Conservation (phyloP, 108 stramenopile species). For the Hondaea fermentalgiana region DNA sequence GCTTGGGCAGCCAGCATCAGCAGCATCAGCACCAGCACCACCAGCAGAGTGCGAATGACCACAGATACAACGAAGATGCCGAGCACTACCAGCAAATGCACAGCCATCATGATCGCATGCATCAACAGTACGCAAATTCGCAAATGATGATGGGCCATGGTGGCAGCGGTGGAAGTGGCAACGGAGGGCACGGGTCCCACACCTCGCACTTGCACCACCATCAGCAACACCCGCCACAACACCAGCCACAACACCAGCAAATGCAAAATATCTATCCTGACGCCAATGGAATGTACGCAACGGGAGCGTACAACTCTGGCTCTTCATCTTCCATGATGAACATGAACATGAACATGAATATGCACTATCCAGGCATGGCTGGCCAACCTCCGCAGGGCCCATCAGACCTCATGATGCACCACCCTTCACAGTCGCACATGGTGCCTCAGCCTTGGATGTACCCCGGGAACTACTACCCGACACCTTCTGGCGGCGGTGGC, state of each 20-base stretch:
- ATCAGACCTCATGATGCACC: neutral
- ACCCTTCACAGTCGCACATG: neutral
- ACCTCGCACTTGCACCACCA: too few relatives aligned
- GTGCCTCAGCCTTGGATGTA: neutral
- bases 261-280: neutral
- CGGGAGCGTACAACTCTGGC: neutral
- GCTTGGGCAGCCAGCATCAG: neutral
- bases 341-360: neutral
- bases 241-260: neutral
- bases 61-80: too few relatives aligned
- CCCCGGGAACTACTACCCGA: neutral
- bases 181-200: too few relatives aligned
- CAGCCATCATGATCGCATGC: too few relatives aligned
- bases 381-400: neutral
- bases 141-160: too few relatives aligned
- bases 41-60: too few relatives aligned
- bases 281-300: neutral
- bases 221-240: neutral
- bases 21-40: neutral
- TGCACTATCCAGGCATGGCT: neutral
- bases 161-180: too few relatives aligned
- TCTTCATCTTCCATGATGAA: neutral
- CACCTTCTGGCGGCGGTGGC: neutral
- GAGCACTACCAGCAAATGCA: too few relatives aligned
- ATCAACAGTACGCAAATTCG: too few relatives aligned